Evolutionary conservation across 495 filamentous ascomycete genomes (phyloP).

Genomic region (Talaromyces adpressus): DNA sequence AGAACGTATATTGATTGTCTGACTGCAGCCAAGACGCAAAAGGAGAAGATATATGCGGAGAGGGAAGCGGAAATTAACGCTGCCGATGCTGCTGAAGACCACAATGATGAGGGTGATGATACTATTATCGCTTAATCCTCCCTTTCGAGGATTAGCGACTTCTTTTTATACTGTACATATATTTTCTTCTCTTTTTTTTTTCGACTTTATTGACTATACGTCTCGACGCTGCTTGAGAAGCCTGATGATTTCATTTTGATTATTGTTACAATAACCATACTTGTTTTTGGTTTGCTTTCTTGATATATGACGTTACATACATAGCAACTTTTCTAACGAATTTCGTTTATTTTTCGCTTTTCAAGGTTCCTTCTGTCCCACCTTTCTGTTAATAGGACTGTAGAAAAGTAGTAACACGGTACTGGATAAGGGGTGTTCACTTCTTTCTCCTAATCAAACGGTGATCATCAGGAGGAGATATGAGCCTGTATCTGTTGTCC

Average conservation of each 20-base stretch:
- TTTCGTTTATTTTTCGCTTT: background rate
- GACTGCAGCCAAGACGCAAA: constrained; percentile 46
- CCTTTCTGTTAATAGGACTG: background rate
- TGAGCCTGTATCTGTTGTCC: no score
- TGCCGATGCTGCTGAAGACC: constrained; percentile 1
- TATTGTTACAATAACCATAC: background rate
- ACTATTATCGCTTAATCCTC: background rate
- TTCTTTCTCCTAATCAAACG: no score
- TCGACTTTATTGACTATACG: constrained; percentile 15
- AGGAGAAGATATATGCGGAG: constrained; percentile 44
- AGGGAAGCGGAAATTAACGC: constrained; percentile 13
- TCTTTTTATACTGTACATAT: background rate
- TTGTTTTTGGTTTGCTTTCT: background rate
- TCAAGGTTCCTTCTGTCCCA: background rate
- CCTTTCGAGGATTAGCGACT: background rate
- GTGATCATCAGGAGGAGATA: no score
- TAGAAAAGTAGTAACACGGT: no score
- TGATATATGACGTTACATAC: background rate
- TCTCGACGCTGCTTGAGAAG: background rate
- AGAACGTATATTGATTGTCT: constrained; percentile 87
- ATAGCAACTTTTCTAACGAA: background rate
- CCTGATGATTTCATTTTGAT: background rate
- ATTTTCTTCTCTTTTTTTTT: background rate
- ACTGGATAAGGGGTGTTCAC: no score
- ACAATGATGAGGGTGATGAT: background rate